A percentile compares a stretch with the other conserved stretches of the same genome.
Evolutionary conservation across 805 yeast genomes (phyloP).

Genomic region (Wickerhamiella australiensis): DNA sequence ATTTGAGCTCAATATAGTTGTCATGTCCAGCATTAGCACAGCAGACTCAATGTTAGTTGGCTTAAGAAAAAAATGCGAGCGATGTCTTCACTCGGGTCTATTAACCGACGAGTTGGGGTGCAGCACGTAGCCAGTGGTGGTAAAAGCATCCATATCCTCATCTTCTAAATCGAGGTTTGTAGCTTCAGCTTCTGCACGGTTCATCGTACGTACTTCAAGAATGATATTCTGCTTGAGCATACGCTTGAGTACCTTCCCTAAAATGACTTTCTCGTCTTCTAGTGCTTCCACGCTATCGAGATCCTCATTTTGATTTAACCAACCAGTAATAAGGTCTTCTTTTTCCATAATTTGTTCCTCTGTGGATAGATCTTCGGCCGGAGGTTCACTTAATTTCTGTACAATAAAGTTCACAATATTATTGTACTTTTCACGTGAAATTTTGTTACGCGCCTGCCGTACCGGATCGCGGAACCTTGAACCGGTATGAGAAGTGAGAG

Average conservation of each 20-base stretch:
- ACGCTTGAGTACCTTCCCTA: slow-evolving; percentile 68
- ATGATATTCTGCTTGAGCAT: slow-evolving; percentile 75
- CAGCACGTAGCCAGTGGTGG: slow-evolving; percentile 21
- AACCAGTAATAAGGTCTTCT: slow-evolving; percentile 65
- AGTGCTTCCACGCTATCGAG: slow-evolving; percentile 56
- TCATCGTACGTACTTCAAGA: slow-evolving; percentile 44
- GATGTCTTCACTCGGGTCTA: background rate
- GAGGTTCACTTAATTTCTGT: slow-evolving; percentile 36
- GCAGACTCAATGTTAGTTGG: no score
- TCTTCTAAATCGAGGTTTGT: slow-evolving; percentile 21
- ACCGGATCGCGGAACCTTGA: background rate
- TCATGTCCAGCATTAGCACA: no score
- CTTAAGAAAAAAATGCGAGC: no score
- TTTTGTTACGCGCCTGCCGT: slow-evolving; percentile 29
- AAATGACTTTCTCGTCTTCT: slow-evolving; percentile 55
- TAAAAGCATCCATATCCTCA: background rate
- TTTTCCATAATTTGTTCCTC: slow-evolving; percentile 51
- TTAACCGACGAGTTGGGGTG: slow-evolving; percentile 25
- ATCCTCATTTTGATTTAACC: slow-evolving; percentile 60
- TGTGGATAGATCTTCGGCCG: slow-evolving; percentile 33
- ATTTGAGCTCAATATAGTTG: no score
- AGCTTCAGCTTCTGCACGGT: slow-evolving; percentile 21
- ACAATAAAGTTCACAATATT: slow-evolving; percentile 73
- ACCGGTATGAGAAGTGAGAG: slow-evolving; percentile 8
- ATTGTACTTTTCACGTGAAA: slow-evolving; percentile 78